Evolutionary conservation across 176 grass and related monocot species (phyloP).

Genomic region (Phragmites australis): DNA sequence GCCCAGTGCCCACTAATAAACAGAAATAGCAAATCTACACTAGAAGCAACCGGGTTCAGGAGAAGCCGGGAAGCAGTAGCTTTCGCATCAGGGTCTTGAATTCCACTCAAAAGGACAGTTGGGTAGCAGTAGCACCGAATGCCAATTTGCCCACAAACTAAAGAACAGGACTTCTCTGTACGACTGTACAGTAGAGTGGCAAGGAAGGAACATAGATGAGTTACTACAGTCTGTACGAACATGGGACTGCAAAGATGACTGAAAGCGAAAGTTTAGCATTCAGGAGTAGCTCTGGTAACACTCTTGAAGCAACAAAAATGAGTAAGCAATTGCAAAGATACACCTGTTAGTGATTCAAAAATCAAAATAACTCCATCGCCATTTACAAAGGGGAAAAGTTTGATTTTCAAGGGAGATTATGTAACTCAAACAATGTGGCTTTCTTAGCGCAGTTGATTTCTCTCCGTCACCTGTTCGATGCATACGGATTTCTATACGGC

Average conservation of each 20-base stretch:
- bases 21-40: background rate
- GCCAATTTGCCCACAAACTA: background rate
- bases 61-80: background rate
- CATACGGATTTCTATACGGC: background rate
- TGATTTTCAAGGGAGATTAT: background rate
- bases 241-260: background rate
- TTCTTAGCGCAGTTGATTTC: background rate
- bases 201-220: background rate
- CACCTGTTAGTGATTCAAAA: background rate
- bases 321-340: background rate
- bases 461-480: background rate
- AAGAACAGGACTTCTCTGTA: constrained; percentile 3
- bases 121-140: background rate
- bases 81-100: background rate
- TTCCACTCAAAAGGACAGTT: constrained; percentile 29
- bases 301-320: background rate
- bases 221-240: no score
- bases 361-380: background rate
- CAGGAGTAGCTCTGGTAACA: background rate
- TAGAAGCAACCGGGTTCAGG: constrained; percentile 8
- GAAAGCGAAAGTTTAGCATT: background rate
- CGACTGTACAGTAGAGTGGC: constrained; percentile 1
- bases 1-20: background rate
- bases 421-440: background rate
- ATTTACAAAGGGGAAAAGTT: background rate